Evolutionary conservation across 768 basidiomycete genomes (phyloP), one percentile per base, ranked within the genome.

Genomic region (Tricholoma sp.): DNA sequence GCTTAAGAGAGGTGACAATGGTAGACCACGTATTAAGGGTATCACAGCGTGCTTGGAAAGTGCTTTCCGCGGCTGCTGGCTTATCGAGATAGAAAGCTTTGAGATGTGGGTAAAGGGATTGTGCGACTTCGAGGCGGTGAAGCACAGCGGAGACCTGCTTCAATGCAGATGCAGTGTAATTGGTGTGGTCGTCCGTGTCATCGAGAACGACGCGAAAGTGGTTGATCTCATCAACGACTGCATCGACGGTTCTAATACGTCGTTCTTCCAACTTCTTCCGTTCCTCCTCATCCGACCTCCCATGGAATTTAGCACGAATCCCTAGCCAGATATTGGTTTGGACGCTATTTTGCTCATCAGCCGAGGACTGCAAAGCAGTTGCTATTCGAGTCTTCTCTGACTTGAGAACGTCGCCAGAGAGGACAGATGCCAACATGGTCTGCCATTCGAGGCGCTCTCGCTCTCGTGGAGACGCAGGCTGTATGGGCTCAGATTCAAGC

Each of bases 331-430:
- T 80, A 61, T 86, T 85, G 45, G 82, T 72, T 66, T 84, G 81
- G 59, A 81, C 72, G 68, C 80, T 81, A 66, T 84, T 80, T 71
- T 87, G 81, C 72, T 87, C 85, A 56, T 90, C 86, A 7, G 78
- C 78, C 17, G 82, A 80, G 18, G 84, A 81, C 60, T 88, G 84
- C 50, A 93, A 74, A 13, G 85, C 89, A 48, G 85, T 85, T 29
- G 89, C 89, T 57, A 98, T 94, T 55, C 97, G 84, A 24, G 89
- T 90, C 73, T 94, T 97, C 74, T 98, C 97, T 0, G 92, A 89
- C 68, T 89, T 92, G 60, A 99, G 82, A 10, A 99, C 94, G 64
- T 98, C 95, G 9, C 97, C 95, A 31, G 84, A 84, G 47, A 99
- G 79, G 24, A 98, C 96, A 31, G 94, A 96, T 11, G 91, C 84